Evolutionary conservation across 2,329 filamentous ascomycete species (phyloP).

Genomic region (Apiospora saccharicola): DNA sequence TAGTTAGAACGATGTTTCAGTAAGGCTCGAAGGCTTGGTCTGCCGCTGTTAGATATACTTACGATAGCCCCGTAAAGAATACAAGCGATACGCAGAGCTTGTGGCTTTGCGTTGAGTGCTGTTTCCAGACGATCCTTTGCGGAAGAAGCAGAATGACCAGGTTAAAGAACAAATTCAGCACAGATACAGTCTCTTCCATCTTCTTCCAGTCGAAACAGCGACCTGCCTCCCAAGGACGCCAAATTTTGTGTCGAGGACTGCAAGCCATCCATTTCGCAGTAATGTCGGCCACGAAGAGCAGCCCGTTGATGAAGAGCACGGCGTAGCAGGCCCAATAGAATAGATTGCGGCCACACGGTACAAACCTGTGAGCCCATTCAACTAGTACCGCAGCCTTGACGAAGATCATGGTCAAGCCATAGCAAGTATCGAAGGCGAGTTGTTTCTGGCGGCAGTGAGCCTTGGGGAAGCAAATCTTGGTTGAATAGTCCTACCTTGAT

Average conservation of each 20-base stretch:
- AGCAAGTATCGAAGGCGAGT: slow-evolving; percentile 17
- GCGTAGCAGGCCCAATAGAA: not conserved
- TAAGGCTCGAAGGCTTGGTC: not conserved
- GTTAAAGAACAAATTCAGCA: slow-evolving; percentile 30
- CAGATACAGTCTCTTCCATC: not conserved
- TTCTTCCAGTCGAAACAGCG: not conserved
- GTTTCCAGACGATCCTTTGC: slow-evolving; percentile 30
- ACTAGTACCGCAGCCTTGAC: not conserved
- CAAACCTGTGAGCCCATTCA: not conserved
- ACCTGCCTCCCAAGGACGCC: not conserved
- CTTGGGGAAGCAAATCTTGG: not conserved
- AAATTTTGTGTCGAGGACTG: not conserved
- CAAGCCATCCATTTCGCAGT: not conserved
- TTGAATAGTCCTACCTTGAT: not conserved
- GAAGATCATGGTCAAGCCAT: not conserved
- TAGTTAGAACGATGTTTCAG: not conserved
- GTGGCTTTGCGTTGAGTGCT: slow-evolving; percentile 26
- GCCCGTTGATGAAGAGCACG: not conserved
- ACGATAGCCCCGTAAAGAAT: slow-evolving; percentile 30
- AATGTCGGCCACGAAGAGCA: not conserved
- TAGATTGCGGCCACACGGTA: not conserved
- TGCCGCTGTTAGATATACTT: not conserved
- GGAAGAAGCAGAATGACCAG: slow-evolving; percentile 28
- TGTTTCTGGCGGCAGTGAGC: not conserved
- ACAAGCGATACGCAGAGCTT: slow-evolving; percentile 29